Percentiles rank a stretch among this genome's conserved stretches.
phyloP scores from a whole-genome alignment of 2,329 filamentous ascomycete genomes.

The Leptographium flavum region DNA sequence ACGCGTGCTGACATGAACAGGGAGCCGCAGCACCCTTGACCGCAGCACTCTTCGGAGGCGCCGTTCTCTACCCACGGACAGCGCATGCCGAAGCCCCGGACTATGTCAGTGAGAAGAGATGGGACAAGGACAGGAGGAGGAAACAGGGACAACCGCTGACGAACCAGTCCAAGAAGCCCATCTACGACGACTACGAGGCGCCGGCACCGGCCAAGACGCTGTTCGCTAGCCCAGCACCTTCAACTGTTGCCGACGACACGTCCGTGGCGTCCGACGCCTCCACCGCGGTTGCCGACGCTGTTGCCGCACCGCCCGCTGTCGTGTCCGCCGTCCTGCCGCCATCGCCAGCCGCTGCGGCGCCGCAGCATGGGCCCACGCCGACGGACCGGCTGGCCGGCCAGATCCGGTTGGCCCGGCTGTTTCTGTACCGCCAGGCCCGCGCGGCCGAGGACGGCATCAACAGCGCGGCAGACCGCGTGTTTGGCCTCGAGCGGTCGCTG shows the following conservation, averaged over 20 bases:
- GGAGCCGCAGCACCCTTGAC: conserved; percentile 38
- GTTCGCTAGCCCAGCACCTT: conserved; percentile 9
- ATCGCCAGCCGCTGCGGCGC: conserved; percentile 1
- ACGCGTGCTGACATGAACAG: conserved; percentile 16
- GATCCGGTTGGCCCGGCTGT: conserved; percentile 66
- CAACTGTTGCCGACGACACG: not conserved
- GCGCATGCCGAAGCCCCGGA: conserved; percentile 37
- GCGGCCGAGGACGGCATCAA: conserved; percentile 74
- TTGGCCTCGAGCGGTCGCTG: conserved; percentile 78
- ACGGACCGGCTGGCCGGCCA: conserved; percentile 80
- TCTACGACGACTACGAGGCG: conserved; percentile 59
- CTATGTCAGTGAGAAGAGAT: conserved; percentile 4
- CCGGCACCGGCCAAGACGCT: conserved; percentile 12
- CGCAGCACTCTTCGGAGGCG: conserved; percentile 33
- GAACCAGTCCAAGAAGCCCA: conserved; percentile 47
- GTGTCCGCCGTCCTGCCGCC: conserved; percentile 4
- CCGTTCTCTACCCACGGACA: conserved; percentile 31
- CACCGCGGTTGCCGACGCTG: conserved; percentile 5
- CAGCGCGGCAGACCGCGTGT: conserved; percentile 61
- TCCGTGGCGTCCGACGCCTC: not conserved
- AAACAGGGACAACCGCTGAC: not conserved
- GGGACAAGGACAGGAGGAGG: not conserved
- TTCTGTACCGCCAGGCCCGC: conserved; percentile 62
- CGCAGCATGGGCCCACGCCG: conserved; percentile 48
- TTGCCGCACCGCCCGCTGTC: not conserved